Evolutionary conservation across 805 yeast genomes (phyloP), one percentile per base, ranked within the genome.

Genomic region (Candida odintsovae): DNA sequence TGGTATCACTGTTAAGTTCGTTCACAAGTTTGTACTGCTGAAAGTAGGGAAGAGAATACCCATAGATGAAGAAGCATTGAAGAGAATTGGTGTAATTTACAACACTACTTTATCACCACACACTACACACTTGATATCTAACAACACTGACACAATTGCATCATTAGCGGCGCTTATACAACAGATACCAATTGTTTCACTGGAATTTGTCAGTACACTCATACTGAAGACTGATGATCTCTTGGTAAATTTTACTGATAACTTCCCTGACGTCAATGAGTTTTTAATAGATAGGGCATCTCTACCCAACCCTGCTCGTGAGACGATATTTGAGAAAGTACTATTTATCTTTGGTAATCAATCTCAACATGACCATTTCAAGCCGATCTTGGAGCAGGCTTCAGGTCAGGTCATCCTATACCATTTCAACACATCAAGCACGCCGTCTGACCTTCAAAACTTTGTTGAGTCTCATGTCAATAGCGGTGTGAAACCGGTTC

Each of bases 121-220:
- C 18, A 66, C 70, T 1, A 57, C 62, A 16, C 63, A 56, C 23
- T 48, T 58, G 16, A 50, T 67, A 18, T 52, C 57, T 45, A 54
- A 53, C 19, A 40, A 43, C 6, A 48, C 53, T 23, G 47, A 49
- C 38, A 42, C 53, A n/a, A 33, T 33, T 16, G 20, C 36, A 6
- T 33, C 36, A 33, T 16, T 66, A 25, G 63, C 57, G 16, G 73
- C 74, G 0, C 45, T 70, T 45, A 52, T 63, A 16, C 43, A 48
- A 8, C 55, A 52, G 10, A 52, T 68, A 0, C 69, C 71, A 1
- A 50, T 71, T 2, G 62, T 63, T 3, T 51, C 49, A 12, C 42
- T 45, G 8, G 59, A 51, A 2, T 68, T 50, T 44, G 45, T 56
- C 1, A 46, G 55, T 2, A 57, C 56, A 0, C 36, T 68, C 1